A percentile compares a stretch with the other conserved stretches of the same genome.
These are phyloP conservation scores for Chondrostereum purpureum DNA, from an alignment of 1,284 basidiomycete species.

Conservation along the genomic window DNA sequence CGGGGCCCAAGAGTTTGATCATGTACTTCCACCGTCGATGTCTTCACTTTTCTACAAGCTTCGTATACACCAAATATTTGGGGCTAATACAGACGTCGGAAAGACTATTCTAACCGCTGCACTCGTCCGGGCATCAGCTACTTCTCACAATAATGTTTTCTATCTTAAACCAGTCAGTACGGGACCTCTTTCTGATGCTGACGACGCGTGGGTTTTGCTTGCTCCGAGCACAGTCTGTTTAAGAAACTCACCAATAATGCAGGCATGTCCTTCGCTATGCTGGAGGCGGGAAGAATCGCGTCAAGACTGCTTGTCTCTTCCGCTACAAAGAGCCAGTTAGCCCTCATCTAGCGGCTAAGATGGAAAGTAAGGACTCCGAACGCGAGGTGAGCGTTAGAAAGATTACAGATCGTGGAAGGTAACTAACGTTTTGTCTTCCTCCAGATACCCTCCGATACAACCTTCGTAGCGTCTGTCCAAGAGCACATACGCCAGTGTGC, in stretches of 20 bases:
- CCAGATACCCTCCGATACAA: conserved; percentile 53
- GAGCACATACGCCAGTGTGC: conserved; percentile 55
- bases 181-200: conserved; percentile 72
- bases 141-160: conserved; percentile 46
- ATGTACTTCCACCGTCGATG: too few relatives aligned
- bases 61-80: conserved; percentile 85
- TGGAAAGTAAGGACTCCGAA: conserved; percentile 27
- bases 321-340: conserved; percentile 87
- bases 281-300: conserved; percentile 30
- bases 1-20: too few relatives aligned
- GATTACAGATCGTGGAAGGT: too few relatives aligned
- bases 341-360: conserved; percentile 81
- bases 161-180: conserved; percentile 94
- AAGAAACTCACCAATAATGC: too few relatives aligned
- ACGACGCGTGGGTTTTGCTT: conserved; percentile 59
- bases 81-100: conserved; percentile 88
- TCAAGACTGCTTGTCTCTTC: conserved; percentile 74
- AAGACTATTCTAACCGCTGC: conserved; percentile 88
- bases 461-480: conserved; percentile 65
- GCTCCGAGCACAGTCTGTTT: conserved; percentile 8
- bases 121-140: conserved; percentile 69
- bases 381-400: too few relatives aligned
- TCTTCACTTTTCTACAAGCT: conserved; percentile 68
- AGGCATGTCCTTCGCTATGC: conserved; percentile 71
- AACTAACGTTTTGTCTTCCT: conserved; percentile 3